Evolutionary conservation across 2,329 filamentous ascomycete species (phyloP), one percentile per base, ranked within the genome.

Genomic region (Cordyceps pruinosa): DNA sequence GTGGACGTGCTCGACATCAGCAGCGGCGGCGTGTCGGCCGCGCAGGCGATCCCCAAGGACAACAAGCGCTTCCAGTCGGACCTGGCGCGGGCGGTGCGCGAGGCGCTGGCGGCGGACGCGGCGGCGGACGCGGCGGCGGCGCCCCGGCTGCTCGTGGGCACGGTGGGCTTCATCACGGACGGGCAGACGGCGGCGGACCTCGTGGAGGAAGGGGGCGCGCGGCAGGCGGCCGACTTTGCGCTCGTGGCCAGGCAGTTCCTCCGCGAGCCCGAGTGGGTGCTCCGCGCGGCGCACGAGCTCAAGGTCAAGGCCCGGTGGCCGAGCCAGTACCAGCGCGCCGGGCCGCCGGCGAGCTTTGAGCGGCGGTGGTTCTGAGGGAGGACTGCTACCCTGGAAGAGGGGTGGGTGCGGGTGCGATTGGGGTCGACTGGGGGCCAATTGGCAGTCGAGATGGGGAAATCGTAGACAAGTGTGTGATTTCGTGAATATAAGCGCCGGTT

Each of bases 1-100:
- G 80, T 96, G 44, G 92, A 97, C 68, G 75, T 96, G 17, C 78
- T 96, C 30, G 92, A 97, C 69, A 83, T 96, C 58, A 90, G 86
- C 64, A 86, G 85, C 1, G 90, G 85, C 34, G 92, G 89, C 39
- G 88, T 89, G 68, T 81, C 84, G 67, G 70, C 76, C 35, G 69
- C 72, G 45, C 85, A 88, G 67, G 75, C 84, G 67, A 82, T 90
- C 61, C 71, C 81, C 21, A 65, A 78, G 13, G 53, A 48, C 44
- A 79, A 82, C 45, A 81, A 83, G 58, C 83, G 85, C 1, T 93
- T 89, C 76, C 91, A 96, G 75, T 80, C 85, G 23, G 83, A 85
- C 41, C 3, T 59, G 10, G 13, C 58, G 8, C 12, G 63, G 17
- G 1, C 62, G 21, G 0, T 13, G 0, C 89, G 93, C 66, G 77